These are phyloP conservation scores for Sequoiadendron giganteum DNA, from an alignment of 75 land plant genomes.

Conservation along the genomic window DNA sequence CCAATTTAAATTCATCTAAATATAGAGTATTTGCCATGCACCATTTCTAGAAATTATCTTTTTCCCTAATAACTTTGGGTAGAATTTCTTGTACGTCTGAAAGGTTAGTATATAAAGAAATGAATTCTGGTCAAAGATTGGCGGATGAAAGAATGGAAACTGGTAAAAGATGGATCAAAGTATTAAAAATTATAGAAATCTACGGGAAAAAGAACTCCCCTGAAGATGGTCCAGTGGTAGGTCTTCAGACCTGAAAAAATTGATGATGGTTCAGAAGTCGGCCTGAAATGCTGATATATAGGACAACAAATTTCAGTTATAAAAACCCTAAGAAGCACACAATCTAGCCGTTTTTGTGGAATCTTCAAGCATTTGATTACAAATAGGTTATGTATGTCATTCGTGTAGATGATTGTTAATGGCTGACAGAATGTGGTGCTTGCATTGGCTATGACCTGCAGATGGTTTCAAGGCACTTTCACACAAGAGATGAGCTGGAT, in stretches of 20 bases:
- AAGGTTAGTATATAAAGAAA: neutral
- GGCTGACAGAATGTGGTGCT: neutral
- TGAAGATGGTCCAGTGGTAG: too few species aligned
- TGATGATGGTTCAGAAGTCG: neutral
- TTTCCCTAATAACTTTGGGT: neutral
- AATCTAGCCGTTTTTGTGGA: too few species aligned
- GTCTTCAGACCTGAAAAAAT: too few species aligned
- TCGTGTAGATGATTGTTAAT: neutral
- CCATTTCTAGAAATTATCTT: too few species aligned
- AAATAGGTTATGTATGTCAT: too few species aligned
- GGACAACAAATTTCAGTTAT: neutral
- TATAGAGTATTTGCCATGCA: too few species aligned
- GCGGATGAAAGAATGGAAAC: neutral
- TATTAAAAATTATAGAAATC: neutral
- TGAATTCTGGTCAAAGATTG: neutral
- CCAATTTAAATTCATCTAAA: neutral
- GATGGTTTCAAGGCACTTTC: conserved; percentile 7
- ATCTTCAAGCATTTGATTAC: too few species aligned
- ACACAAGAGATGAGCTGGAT: conserved; percentile 13
- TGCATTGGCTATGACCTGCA: neutral
- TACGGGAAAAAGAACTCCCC: too few species aligned
- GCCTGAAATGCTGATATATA: neutral
- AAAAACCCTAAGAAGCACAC: neutral
- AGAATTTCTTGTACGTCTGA: neutral
- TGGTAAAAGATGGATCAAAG: neutral